A percentile compares a stretch with the other conserved stretches of the same genome.
Evolutionary conservation across 2,329 filamentous ascomycete genomes (phyloP).

Genomic region (Bimuria novae-zelandiae): DNA sequence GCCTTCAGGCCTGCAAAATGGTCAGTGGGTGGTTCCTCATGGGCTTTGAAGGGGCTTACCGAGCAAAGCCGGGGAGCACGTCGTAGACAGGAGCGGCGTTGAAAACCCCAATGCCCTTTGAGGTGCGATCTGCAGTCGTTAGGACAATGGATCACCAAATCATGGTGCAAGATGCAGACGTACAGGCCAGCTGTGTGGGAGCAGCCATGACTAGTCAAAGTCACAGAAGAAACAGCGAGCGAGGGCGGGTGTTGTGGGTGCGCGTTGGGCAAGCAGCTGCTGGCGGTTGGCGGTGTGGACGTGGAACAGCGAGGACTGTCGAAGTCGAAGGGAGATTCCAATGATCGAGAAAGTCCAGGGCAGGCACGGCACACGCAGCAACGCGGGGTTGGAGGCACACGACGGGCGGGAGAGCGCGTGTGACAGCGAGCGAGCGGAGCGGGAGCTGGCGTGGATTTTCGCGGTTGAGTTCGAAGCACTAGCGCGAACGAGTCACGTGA

Average conservation of each 20-base stretch:
- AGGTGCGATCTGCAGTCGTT: conserved; percentile 71
- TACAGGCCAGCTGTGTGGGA: conserved; percentile 91
- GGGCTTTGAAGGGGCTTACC: conserved; percentile 46
- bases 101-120: conserved; percentile 93
- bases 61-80: conserved; percentile 76
- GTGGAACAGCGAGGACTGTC: conserved; percentile 34
- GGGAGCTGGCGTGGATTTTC: conserved; percentile 13
- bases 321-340: conserved; percentile 39
- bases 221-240: conserved; percentile 63
- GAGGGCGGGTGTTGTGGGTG: conserved; percentile 36
- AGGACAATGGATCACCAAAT: conserved; percentile 4
- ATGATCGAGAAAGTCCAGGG: conserved; percentile 20
- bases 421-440: conserved; percentile 10
- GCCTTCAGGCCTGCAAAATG: conserved; percentile 73
- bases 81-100: conserved; percentile 90
- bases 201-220: conserved; percentile 94
- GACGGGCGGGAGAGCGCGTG: conserved; percentile 19
- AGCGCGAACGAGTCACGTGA: conserved; percentile 1
- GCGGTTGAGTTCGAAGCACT: too few species aligned
- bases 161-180: conserved; percentile 33
- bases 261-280: conserved; percentile 22
- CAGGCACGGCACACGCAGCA: conserved; percentile 12
- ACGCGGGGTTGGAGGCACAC: conserved; percentile 23
- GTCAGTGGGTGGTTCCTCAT: conserved; percentile 11
- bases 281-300: conserved; percentile 31